Evolutionary conservation across 495 filamentous ascomycete genomes (phyloP).

Genomic region (Cercophora sp.): DNA sequence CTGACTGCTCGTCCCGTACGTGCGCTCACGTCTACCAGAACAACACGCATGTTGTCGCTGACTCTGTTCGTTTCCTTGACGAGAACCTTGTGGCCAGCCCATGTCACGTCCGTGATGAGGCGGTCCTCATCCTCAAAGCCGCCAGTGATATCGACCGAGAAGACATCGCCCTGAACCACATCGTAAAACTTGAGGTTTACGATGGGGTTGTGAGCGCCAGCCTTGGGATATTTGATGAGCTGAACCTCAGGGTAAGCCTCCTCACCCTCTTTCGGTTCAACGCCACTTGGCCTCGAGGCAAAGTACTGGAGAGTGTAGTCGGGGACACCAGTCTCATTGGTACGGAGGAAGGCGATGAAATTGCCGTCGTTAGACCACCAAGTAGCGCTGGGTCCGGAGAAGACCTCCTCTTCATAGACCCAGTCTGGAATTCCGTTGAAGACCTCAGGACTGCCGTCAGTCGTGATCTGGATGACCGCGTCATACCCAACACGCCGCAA

Average conservation of each 20-base stretch:
- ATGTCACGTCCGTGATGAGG: conserved; percentile 88
- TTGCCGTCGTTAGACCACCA: conserved; percentile 93
- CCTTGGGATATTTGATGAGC: conserved; percentile 95
- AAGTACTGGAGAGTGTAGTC: conserved; percentile 95
- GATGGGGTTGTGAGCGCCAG: conserved; percentile 86
- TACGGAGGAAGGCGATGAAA: conserved; percentile 84
- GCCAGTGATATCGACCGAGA: conserved; percentile 69
- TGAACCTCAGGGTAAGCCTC: conserved; percentile 88
- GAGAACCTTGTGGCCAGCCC: conserved; percentile 80
- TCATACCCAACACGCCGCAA: conserved; percentile 59
- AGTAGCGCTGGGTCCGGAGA: conserved; percentile 72
- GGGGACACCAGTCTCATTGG: conserved; percentile 86
- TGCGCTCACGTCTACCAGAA: conserved; percentile 73
- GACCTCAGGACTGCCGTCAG: conserved; percentile 76
- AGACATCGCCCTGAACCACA: conserved; percentile 70
- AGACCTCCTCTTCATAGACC: conserved; percentile 98
- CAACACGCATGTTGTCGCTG: conserved; percentile 81
- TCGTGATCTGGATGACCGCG: conserved; percentile 69
- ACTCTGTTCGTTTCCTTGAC: conserved; percentile 92
- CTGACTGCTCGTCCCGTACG: conserved; percentile 78
- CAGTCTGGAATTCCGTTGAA: conserved; percentile 99
- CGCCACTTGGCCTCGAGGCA: conserved; percentile 79
- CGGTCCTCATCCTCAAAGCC: conserved; percentile 78
- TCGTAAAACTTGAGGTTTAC: conserved; percentile 89
- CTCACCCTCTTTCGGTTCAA: conserved; percentile 62